Evolutionary conservation across 805 yeast genomes (phyloP), one percentile per base, ranked within the genome.

Genomic region (Wickerhamiella siamensis): DNA sequence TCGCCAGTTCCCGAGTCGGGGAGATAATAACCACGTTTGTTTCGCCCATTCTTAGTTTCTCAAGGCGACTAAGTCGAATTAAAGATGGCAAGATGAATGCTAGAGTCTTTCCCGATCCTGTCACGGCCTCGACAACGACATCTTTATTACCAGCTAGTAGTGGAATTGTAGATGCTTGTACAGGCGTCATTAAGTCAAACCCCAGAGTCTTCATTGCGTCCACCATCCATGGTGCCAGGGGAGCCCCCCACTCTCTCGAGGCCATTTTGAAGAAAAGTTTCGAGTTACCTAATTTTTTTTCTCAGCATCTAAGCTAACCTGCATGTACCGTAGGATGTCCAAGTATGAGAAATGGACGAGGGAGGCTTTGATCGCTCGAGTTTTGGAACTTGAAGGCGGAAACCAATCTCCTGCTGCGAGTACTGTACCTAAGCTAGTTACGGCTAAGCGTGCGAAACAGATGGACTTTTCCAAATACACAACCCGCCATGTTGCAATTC

Each of bases 71-170:
- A 4, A 68, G 45, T 14, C 51, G 56, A 31, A 51, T 59, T n/a
- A 56, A 51, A 5, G 86, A 60, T 0, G 98, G 98, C 2, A 91
- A 69, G 4, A 77, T 74, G 63, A 82, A 91, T 3, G 96, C 80
- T n/a, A 87, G 59, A 0, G 98, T 91, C 58, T 91, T 91, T n/a
- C 98, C 98, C 0, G 96, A 86, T 0, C 98, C 98, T 0, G 98
- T 91, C 1, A 84, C 95, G 0, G 96, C 94, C 57, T 91, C 96
- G 1, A 86, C 97, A 6, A 91, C 91, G 3, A 91, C 95, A 61
- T 91, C 98, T 54, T 88, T 88, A 55, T 86, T 81, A 16, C 76
- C 76, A 18, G 79, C 61, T 49, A 91, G 72, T 45, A 87, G 63
- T 0, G 98, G 98, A 39, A 91, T 81, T 0, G 93, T 78, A 0